Evolutionary conservation across 768 basidiomycete genomes (phyloP).

Genomic region (Phylloporus rhodoxanthus): DNA sequence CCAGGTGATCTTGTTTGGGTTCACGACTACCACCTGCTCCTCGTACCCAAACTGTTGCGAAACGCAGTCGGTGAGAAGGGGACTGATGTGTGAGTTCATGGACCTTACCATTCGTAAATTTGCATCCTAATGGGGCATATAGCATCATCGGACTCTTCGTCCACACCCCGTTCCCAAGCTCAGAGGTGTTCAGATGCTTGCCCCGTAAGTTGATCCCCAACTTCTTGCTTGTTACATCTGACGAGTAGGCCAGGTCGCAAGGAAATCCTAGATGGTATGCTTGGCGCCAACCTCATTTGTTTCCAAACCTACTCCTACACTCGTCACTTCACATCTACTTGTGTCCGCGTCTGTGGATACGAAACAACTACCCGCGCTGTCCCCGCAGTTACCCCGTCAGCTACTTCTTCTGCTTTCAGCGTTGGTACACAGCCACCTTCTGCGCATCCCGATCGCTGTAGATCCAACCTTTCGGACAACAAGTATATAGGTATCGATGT

Average conservation of each 20-base stretch:
- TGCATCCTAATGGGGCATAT: neutral
- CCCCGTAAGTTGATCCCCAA: conserved; percentile 53
- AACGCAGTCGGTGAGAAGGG: conserved; percentile 43
- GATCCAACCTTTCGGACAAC: conserved; percentile 8
- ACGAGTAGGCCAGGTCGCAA: conserved; percentile 54
- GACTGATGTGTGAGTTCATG: conserved; percentile 19
- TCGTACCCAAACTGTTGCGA: conserved; percentile 82
- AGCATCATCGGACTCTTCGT: conserved; percentile 84
- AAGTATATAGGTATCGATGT: conserved; percentile 61
- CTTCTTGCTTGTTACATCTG: neutral
- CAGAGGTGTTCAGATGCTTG: conserved; percentile 91
- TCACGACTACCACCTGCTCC: conserved; percentile 93
- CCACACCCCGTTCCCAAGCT: conserved; percentile 96
- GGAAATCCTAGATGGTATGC: conserved; percentile 96
- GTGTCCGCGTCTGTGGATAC: conserved; percentile 93
- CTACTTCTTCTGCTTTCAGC: conserved; percentile 5
- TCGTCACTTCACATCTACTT: conserved; percentile 90
- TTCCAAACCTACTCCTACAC: conserved; percentile 98
- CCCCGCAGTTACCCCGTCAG: neutral
- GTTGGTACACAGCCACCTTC: neutral
- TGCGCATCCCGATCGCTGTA: conserved; percentile 6
- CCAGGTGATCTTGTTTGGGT: conserved; percentile 94
- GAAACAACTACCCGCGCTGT: conserved; percentile 51
- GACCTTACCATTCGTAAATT: neutral
- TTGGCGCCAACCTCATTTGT: conserved; percentile 92